Conservation (phyloP, 179 eudicot species). For the Pouteria campechiana region DNA sequence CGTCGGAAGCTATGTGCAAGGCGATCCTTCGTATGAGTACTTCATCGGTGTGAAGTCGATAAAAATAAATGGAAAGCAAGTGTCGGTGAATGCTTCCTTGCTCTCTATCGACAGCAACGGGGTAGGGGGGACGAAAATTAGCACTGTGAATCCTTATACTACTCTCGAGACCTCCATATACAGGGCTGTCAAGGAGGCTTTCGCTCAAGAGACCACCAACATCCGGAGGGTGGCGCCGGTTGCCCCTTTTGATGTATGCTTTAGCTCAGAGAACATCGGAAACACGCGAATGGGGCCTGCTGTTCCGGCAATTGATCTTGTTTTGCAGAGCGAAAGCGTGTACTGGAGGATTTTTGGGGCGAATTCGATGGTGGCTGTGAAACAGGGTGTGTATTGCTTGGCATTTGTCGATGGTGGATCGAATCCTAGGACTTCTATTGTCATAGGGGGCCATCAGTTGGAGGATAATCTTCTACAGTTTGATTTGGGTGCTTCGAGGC, state of each 20-base stretch:
- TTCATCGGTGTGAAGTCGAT: conserved; percentile 19
- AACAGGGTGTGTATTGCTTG: conserved; percentile 28
- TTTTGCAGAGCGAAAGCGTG: conserved; percentile 15
- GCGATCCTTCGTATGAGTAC: conserved; percentile 21
- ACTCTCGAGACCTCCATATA: conserved; percentile 26
- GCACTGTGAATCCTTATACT: conserved; percentile 37
- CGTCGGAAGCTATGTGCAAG: neutral
- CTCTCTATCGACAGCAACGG: conserved; percentile 18
- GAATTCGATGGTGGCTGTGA: conserved; percentile 33
- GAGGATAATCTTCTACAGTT: conserved; percentile 53
- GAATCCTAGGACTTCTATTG: conserved; percentile 32
- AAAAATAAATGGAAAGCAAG: conserved; percentile 1
- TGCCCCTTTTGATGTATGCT: conserved; percentile 43
- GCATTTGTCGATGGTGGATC: conserved; percentile 51
- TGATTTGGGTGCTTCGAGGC: conserved; percentile 28
- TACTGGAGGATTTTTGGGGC: conserved; percentile 41
- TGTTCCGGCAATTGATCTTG: conserved; percentile 35
- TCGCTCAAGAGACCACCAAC: conserved; percentile 5
- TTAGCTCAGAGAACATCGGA: conserved; percentile 16
- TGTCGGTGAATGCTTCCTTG: conserved; percentile 11
- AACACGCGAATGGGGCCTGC: conserved; percentile 14
- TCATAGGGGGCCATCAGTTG: conserved; percentile 54
- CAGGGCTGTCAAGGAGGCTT: conserved; percentile 14
- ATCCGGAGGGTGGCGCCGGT: conserved; percentile 25
- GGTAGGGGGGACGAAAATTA: conserved; percentile 36